These are phyloP conservation scores for Trichoderma gamsii DNA, from an alignment of 495 filamentous ascomycete genomes.

Conservation along the genomic window DNA sequence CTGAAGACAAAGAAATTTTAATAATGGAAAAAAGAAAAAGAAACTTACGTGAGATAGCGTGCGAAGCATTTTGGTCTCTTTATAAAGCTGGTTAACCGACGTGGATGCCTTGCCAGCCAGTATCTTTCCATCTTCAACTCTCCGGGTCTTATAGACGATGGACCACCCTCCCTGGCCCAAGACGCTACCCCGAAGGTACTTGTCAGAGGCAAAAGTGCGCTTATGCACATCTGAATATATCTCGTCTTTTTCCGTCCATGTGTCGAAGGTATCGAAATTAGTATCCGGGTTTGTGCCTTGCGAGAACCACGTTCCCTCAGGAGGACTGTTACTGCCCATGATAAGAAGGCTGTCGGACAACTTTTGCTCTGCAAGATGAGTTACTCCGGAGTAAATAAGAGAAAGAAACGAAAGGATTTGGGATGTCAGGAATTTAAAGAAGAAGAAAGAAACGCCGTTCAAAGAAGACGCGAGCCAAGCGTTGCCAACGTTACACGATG, in stretches of 20 bases:
- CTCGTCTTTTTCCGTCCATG: neutral
- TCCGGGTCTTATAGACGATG: neutral
- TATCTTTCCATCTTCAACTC: neutral
- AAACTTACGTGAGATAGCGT: neutral
- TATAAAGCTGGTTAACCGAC: neutral
- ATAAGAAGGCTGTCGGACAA: too few species aligned
- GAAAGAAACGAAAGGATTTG: too few species aligned
- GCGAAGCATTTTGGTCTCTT: neutral
- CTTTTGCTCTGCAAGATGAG: too few species aligned
- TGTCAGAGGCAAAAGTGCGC: neutral
- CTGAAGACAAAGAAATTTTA: too few species aligned
- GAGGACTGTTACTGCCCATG: too few species aligned
- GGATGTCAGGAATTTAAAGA: too few species aligned
- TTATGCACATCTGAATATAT: neutral
- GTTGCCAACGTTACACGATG: too few species aligned
- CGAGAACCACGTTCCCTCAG: neutral
- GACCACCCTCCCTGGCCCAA: slow-evolving; percentile 9
- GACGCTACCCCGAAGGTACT: slow-evolving; percentile 1
- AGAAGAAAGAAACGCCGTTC: too few species aligned
- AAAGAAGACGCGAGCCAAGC: too few species aligned
- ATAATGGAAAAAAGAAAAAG: neutral
- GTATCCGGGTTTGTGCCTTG: neutral
- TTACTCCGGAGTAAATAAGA: too few species aligned
- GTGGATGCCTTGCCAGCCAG: neutral
- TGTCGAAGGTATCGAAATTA: neutral